A percentile compares a stretch with the other conserved stretches of the same genome.
Conservation (phyloP, 805 yeast genomes). For the Candida koratica region DNA sequence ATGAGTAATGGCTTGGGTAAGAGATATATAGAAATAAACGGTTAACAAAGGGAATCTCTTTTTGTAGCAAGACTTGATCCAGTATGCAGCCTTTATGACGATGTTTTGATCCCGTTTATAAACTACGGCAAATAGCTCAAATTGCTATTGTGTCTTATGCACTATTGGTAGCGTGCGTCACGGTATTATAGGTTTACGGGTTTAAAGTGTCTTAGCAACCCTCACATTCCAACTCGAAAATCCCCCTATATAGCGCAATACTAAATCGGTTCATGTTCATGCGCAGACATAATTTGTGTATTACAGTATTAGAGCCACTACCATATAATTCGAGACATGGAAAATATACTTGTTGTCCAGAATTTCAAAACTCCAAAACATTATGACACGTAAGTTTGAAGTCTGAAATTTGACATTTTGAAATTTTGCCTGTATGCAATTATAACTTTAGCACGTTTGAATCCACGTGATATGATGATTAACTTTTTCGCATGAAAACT, state of each 20-base stretch:
- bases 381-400: conserved; percentile 1
- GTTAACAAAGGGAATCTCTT: conserved; percentile 2
- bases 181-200: not conserved
- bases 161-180: not conserved
- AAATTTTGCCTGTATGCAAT: not conserved
- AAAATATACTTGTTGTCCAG: no score
- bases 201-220: not conserved
- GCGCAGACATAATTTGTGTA: no score
- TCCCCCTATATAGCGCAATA: no score
- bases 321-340: no score
- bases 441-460: not conserved
- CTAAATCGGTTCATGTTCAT: no score
- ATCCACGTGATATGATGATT: conserved; percentile 1
- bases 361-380: not conserved
- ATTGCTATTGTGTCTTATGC: not conserved
- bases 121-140: no score
- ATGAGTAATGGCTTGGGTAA: conserved; percentile 2
- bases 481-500: conserved; percentile 8
- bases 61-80: no score
- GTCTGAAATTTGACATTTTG: not conserved
- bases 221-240: not conserved
- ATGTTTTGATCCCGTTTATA: no score
- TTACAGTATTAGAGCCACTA: no score
- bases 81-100: no score
- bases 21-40: conserved; percentile 6